Conservation (phyloP, 495 filamentous ascomycete species). For the Aspergillus kassunensis region DNA sequence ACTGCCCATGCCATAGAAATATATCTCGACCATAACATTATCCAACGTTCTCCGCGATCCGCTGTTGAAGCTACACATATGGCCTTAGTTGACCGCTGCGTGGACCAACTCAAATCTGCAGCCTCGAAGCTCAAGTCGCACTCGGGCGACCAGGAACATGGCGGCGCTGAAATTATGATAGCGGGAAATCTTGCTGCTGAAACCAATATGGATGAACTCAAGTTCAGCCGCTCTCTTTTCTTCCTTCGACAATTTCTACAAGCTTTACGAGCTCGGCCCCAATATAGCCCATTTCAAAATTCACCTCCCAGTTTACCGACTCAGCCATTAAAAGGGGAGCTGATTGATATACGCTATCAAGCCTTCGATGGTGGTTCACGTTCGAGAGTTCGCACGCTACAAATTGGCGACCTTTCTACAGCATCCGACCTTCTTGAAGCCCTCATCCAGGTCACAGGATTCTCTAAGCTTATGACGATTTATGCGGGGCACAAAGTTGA, state of each 20-base stretch:
- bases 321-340: conserved; percentile 51
- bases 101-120: conserved; percentile 68
- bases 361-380: conserved; percentile 57
- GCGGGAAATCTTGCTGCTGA: conserved; percentile 42
- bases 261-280: conserved; percentile 49
- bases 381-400: conserved; percentile 53
- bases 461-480: conserved; percentile 59
- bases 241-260: conserved; percentile 56
- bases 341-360: conserved; percentile 68
- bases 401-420: conserved; percentile 67
- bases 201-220: conserved; percentile 48
- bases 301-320: conserved; percentile 36
- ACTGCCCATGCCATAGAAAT: conserved; percentile 67
- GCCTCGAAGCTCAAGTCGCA: conserved; percentile 54
- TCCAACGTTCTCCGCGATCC: conserved; percentile 37
- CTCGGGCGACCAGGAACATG: conserved; percentile 33
- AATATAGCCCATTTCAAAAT: conserved; percentile 46
- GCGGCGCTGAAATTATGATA: conserved; percentile 38
- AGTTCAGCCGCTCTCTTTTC: conserved; percentile 62
- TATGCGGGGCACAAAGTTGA: conserved; percentile 47
- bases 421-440: conserved; percentile 60
- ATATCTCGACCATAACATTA: conserved; percentile 59
- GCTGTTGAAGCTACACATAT: conserved; percentile 70
- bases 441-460: conserved; percentile 63
- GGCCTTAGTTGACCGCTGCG: conserved; percentile 70